These are phyloP conservation scores for Aquilaria malaccensis DNA, from an alignment of 345 rosid species.

Conservation along the genomic window DNA sequence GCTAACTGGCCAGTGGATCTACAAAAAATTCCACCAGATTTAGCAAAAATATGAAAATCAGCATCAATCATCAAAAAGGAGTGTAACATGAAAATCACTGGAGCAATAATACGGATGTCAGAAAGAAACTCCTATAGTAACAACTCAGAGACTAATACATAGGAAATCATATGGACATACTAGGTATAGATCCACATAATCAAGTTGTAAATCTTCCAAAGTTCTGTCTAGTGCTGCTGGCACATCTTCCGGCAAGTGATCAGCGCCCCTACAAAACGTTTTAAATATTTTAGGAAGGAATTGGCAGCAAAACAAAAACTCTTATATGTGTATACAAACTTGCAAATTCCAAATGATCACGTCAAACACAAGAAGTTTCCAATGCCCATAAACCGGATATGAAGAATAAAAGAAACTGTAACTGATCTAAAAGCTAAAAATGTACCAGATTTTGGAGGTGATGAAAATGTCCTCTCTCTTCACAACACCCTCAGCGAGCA, in stretches of 20 bases:
- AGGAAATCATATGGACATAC: conserved; percentile 20
- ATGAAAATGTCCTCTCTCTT: conserved; percentile 50
- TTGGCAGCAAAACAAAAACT: background rate
- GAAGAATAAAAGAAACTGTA: background rate
- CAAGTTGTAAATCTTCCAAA: conserved; percentile 47
- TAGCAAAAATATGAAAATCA: too few relatives aligned
- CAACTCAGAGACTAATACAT: too few relatives aligned
- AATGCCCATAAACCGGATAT: background rate
- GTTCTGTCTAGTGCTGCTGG: conserved; percentile 45
- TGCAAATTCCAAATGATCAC: background rate
- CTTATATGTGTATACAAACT: too few relatives aligned
- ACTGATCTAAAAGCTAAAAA: background rate
- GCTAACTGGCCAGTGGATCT: conserved; percentile 60
- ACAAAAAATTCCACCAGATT: background rate
- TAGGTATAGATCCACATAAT: conserved; percentile 56
- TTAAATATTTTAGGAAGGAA: background rate
- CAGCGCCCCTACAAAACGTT: conserved; percentile 33
- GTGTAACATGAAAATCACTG: too few relatives aligned
- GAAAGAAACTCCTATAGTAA: too few relatives aligned
- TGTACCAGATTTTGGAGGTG: conserved; percentile 59
- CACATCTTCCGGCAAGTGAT: conserved; percentile 59
- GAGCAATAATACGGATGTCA: too few relatives aligned
- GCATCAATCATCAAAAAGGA: too few relatives aligned
- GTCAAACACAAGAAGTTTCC: background rate
- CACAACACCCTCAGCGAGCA: conserved; percentile 43